Conservation (phyloP, 768 basidiomycete genomes). For the Amanita rimosa region DNA sequence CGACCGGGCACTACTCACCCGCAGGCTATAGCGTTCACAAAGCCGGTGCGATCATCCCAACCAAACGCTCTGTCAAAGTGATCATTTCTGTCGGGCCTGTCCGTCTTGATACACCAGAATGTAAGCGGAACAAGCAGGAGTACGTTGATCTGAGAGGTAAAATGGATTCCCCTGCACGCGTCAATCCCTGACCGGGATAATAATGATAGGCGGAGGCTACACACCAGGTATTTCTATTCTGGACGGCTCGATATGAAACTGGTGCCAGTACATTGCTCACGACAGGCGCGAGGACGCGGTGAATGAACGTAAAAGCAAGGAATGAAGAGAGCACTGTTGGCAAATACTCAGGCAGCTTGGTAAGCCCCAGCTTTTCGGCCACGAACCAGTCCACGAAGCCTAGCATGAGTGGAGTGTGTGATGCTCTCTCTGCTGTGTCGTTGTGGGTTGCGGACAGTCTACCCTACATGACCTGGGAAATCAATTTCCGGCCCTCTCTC, state of each 20-base stretch:
- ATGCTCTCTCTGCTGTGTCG: background rate
- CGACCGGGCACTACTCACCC: slow-evolving; percentile 35
- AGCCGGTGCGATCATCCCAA: slow-evolving; percentile 49
- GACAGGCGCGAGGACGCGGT: slow-evolving; percentile 46
- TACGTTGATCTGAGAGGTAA: slow-evolving; percentile 67
- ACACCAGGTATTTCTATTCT: slow-evolving; percentile 49
- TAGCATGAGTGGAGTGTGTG: background rate
- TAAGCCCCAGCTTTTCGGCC: slow-evolving; percentile 31
- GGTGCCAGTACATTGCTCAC: slow-evolving; percentile 37
- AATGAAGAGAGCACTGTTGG: slow-evolving; percentile 43
- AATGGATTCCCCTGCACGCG: slow-evolving; percentile 48
- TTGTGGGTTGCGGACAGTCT: background rate
- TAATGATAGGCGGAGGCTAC: slow-evolving; percentile 9
- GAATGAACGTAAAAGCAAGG: slow-evolving; percentile 44
- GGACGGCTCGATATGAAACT: slow-evolving; percentile 31
- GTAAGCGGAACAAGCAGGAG: slow-evolving; percentile 57
- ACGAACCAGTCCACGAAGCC: slow-evolving; percentile 1
- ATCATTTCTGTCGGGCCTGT: slow-evolving; percentile 30
- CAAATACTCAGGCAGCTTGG: slow-evolving; percentile 43
- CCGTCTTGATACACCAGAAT: slow-evolving; percentile 31
- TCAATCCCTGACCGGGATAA: background rate
- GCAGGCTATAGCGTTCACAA: slow-evolving; percentile 54
- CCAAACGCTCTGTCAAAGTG: slow-evolving; percentile 58
- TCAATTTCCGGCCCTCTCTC: background rate
- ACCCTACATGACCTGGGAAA: background rate